These are phyloP conservation scores for Apophysomyces trapeziformis DNA, from an alignment of 371 early-diverging fungal species.

Conservation along the genomic window DNA sequence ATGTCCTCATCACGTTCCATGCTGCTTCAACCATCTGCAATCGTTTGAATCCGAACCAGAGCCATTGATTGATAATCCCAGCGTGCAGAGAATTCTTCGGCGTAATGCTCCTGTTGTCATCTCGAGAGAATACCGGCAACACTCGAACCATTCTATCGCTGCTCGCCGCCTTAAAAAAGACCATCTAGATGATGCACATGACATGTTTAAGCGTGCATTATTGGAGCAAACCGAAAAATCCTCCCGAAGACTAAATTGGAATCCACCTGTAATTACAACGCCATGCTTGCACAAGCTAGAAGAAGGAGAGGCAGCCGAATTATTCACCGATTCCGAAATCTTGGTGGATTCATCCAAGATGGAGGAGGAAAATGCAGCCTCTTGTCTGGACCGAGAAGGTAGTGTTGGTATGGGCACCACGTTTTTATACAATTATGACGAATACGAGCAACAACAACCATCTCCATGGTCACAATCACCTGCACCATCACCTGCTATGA, in stretches of 20 bases:
- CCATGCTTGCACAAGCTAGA: slow-evolving; percentile 41
- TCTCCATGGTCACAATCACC: slow-evolving; percentile 72
- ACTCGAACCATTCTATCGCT: slow-evolving; percentile 22
- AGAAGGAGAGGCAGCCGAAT: slow-evolving; percentile 18
- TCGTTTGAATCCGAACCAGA: slow-evolving; percentile 62
- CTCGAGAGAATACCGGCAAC: slow-evolving; percentile 57
- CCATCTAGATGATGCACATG: slow-evolving; percentile 28
- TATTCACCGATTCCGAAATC: slow-evolving; percentile 27
- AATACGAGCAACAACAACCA: slow-evolving; percentile 56
- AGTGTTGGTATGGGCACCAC: slow-evolving; percentile 32
- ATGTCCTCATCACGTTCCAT: slow-evolving; percentile 30
- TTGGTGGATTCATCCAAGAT: slow-evolving; percentile 31
- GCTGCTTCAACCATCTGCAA: slow-evolving; percentile 59
- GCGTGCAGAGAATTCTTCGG: slow-evolving; percentile 53
- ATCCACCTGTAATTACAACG: slow-evolving; percentile 35
- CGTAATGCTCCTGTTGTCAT: slow-evolving; percentile 57
- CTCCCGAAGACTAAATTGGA: slow-evolving; percentile 21
- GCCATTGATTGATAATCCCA: slow-evolving; percentile 56
- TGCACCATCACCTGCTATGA: slow-evolving; percentile 63
- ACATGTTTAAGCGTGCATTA: slow-evolving; percentile 44
- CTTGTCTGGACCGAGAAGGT: slow-evolving; percentile 24
- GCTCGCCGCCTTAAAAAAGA: slow-evolving; percentile 26
- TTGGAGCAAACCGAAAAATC: slow-evolving; percentile 38
- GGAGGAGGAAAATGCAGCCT: slow-evolving; percentile 13
- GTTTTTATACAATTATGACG: slow-evolving; percentile 41